Evolutionary conservation across 306 rosid species (phyloP), one percentile per base, ranked within the genome.

Genomic region (Boehmeria nivea): DNA sequence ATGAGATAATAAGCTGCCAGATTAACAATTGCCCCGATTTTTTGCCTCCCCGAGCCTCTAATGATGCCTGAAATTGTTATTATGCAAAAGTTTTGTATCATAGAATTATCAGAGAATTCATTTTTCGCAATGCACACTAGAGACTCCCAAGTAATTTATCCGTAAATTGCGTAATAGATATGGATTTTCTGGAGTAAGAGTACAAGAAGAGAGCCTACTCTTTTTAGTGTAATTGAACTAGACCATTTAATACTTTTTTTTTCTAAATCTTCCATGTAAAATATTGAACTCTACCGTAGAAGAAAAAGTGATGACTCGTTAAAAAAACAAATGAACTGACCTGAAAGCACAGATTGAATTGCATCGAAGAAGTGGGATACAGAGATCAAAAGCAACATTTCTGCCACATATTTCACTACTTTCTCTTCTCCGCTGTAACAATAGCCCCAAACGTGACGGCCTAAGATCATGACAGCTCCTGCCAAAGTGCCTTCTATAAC

Each of bases 361-460:
- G 77, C 84, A 59, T 78, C 80, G 23, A 70, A 56, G 28, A 78
- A 23, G 63, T 78, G 84, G 25, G 76, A 51, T 18, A 70, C 17
- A 2, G 75, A 69, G 61, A 78, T 49, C 9, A 78, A 51, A 44
- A 63, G 14, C 47, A 74, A 2, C 69, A 78, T 74, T 67, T 78
- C 14, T 26, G 52, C 63, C 7, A 74, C 66, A 39, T 78, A 74
- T 37, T 43, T 37, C 16, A 74, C 75, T 7, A 78, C 75, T 13
- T 31, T 25, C 12, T 54, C 63, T 48, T 78, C 84, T 2, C 12
- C 57, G 37, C 84, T 78, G 47, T 78, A 78, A 44, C 69, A 59
- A 36, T 67, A 64, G 19, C 84, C 84, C 84, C 84, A 79, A 8
- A 63, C 15, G 18, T 36, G 22, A 13, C 74, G 72, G 14, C 81